Base-by-base conservation (phyloP, 208 protist genomes). In the Sergeia podlipaevii region DNA sequence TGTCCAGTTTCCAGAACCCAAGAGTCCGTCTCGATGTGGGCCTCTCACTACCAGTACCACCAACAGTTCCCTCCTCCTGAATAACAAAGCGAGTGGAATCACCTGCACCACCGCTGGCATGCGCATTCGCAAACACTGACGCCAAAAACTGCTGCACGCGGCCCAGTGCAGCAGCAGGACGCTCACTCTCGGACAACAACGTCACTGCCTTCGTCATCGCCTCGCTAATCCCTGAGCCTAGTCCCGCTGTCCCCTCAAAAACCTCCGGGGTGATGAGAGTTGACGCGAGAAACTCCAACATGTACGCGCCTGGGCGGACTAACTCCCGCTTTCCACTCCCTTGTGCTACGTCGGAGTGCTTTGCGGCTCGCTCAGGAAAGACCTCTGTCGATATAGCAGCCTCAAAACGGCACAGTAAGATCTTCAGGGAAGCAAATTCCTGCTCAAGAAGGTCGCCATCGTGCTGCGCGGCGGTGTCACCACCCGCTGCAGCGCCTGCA, bases 1-100 rank as follows among this genome's bases (percentile, higher is more conserved):
- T 85, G 60, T 94, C 89, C 58, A 99, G 79, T 49, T 86, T 91
- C 97, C 97, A 98, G 58, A 96, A 97, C 27, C 85, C 83, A 18
- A 98, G 48, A 23, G 66, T 67, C 10, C 82, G 77, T 18, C 37
- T 23, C 4, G 6, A 15, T 3, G 32, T 15, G 3, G 23, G 48
- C 13, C 38, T 23, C 17, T 41, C 37, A 32, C 5, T 23, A 6
- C 2, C 23, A n/a, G 27, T 8, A 17, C 10, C 34, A 23, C 24
- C 38, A 32, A 24, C 17, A 34, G 21, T 8, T 21, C 13, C 18
- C 42, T 74, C 52, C 47, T 81, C 60, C 34, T 83, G 70, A 24
- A 95, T 33, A 36, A 92, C 71, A 61, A 92, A 92, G 17, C 73
- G 66, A 54, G 56, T 79, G 13, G 70, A 69, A 13, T 79, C 77